Evolutionary conservation across 345 rosid genomes (phyloP).

Genomic region (Physaria fendleri): DNA sequence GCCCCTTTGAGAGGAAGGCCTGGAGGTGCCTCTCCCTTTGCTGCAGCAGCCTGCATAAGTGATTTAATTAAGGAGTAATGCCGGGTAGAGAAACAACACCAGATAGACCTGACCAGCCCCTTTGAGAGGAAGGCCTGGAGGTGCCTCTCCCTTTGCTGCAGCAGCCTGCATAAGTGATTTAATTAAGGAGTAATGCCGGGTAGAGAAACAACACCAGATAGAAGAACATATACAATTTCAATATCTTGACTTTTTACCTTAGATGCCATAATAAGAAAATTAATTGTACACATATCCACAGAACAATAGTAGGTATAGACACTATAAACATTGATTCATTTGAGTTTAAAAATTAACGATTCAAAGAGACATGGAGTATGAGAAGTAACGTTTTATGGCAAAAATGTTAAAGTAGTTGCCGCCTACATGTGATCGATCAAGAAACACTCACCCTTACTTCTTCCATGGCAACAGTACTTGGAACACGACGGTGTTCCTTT

Average conservation of each 20-base stretch:
- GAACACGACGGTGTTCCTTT: conserved; percentile 99
- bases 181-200: conserved; percentile 2
- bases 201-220: conserved; percentile 1
- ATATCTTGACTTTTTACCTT: background rate
- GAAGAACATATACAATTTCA: background rate
- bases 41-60: conserved; percentile 87
- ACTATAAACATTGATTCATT: background rate
- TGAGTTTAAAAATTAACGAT: conserved; percentile 8
- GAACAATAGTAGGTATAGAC: background rate
- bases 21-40: conserved; percentile 99
- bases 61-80: conserved; percentile 9
- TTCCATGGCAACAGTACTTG: conserved; percentile 96
- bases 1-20: conserved; percentile 97
- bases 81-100: background rate
- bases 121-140: conserved; percentile 96
- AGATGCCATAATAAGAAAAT: conserved; percentile 3
- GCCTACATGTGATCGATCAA: background rate
- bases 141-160: conserved; percentile 99
- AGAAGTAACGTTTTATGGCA: background rate
- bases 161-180: conserved; percentile 65
- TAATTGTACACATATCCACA: background rate
- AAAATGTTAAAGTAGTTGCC: background rate
- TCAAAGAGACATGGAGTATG: background rate
- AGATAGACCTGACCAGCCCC: conserved; percentile 89
- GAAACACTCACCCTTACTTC: conserved; percentile 80